Conservation (phyloP, 306 rosid species). For the Chamaecrista fasciculata region DNA sequence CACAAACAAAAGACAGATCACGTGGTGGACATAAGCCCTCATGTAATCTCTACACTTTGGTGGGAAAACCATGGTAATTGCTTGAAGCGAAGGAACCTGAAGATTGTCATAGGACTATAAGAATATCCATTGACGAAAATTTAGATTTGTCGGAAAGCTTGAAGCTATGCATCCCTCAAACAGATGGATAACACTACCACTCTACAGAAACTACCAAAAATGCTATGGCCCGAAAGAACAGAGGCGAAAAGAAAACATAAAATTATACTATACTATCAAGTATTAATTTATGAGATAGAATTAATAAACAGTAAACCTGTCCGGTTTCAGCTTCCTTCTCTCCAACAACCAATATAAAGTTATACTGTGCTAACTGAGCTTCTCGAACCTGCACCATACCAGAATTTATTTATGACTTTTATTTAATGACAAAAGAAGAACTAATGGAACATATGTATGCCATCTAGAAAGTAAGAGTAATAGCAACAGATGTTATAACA, state of each 20-base stretch:
- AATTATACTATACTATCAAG: constrained; percentile 1
- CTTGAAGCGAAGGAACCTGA: background rate
- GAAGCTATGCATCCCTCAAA: background rate
- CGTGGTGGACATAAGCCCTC: background rate
- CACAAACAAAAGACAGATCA: background rate
- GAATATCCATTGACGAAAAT: background rate
- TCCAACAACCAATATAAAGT: constrained; percentile 88
- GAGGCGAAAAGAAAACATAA: background rate
- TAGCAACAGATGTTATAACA: background rate
- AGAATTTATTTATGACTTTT: constrained; percentile 26
- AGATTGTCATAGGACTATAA: background rate
- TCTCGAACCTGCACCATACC: constrained; percentile 70
- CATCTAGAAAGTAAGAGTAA: background rate
- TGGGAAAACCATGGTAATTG: background rate
- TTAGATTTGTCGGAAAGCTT: background rate
- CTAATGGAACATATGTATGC: background rate
- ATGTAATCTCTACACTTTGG: background rate
- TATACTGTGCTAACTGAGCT: constrained; percentile 85
- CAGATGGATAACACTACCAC: background rate
- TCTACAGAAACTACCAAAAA: background rate
- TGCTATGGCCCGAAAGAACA: background rate
- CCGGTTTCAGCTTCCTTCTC: constrained; percentile 86
- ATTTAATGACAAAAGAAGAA: background rate
- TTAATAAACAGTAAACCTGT: constrained; percentile 53
- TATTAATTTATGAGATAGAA: background rate